A percentile compares a stretch with the other conserved stretches of the same genome.
Evolutionary conservation across 1,139 yeast species (phyloP).

Genomic region (Suhomyces bolitotheri): DNA sequence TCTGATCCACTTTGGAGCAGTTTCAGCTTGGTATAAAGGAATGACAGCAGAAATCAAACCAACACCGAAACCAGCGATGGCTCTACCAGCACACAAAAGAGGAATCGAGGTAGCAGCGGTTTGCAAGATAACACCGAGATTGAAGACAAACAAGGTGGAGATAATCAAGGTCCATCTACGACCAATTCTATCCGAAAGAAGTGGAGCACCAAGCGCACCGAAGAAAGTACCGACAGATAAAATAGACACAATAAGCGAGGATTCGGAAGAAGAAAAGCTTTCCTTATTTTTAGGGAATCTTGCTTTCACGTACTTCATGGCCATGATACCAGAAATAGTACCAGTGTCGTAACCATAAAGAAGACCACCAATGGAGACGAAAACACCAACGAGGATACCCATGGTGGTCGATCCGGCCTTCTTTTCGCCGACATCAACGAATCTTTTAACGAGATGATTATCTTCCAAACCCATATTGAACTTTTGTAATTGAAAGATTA

Average conservation of each 20-base stretch:
- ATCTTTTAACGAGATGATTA: conserved; percentile 30
- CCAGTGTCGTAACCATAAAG: conserved; percentile 80
- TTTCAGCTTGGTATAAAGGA: conserved; percentile 67
- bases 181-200: conserved; percentile 57
- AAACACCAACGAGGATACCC: conserved; percentile 48
- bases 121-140: conserved; percentile 62
- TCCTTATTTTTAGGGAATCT: conserved; percentile 51
- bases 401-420: conserved; percentile 51
- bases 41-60: conserved; percentile 64
- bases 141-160: conserved; percentile 52
- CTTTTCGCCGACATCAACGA: conserved; percentile 42
- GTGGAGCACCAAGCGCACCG: conserved; percentile 61
- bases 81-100: conserved; percentile 47
- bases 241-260: conserved; percentile 63
- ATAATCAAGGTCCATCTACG: conserved; percentile 58
- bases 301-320: conserved; percentile 61
- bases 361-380: conserved; percentile 65
- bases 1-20: conserved; percentile 68
- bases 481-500: background rate
- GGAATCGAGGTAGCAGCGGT: conserved; percentile 52
- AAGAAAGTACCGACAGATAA: conserved; percentile 73
- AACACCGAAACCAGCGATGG: conserved; percentile 65
- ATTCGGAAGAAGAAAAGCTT: conserved; percentile 42
- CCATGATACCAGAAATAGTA: conserved; percentile 75
- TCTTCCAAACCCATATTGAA: conserved; percentile 42